These are phyloP conservation scores for Ogataea haglerorum DNA, from an alignment of 805 yeast genomes.

Conservation along the genomic window DNA sequence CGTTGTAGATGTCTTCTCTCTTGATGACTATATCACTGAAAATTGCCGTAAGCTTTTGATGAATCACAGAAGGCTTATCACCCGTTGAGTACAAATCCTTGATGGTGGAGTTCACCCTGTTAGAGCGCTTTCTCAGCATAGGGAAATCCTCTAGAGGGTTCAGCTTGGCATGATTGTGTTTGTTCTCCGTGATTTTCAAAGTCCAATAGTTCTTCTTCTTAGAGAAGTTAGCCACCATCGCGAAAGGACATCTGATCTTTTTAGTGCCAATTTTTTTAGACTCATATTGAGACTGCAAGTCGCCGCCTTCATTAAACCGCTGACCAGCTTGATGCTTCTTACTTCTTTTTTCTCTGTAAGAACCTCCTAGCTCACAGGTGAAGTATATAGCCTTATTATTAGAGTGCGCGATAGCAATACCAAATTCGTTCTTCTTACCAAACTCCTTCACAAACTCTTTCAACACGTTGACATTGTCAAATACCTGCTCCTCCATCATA, in stretches of 20 bases:
- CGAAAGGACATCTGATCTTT: slow-evolving; percentile 53
- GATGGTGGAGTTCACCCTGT: slow-evolving; percentile 49
- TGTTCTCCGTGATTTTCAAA: slow-evolving; percentile 50
- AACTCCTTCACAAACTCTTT: slow-evolving; percentile 54
- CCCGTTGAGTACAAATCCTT: slow-evolving; percentile 51
- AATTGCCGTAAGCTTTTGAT: slow-evolving; percentile 47
- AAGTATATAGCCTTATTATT: slow-evolving; percentile 57
- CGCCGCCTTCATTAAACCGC: slow-evolving; percentile 23
- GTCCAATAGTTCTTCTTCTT: slow-evolving; percentile 51
- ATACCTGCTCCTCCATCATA: slow-evolving; percentile 51
- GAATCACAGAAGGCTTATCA: slow-evolving; percentile 53
- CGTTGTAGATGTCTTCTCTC: slow-evolving; percentile 57
- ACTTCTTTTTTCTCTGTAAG: slow-evolving; percentile 48
- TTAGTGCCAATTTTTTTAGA: slow-evolving; percentile 38
- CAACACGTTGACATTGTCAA: slow-evolving; percentile 46
- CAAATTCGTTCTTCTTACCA: slow-evolving; percentile 56
- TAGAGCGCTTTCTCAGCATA: slow-evolving; percentile 52
- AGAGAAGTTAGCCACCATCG: slow-evolving; percentile 55
- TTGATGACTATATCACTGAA: slow-evolving; percentile 53
- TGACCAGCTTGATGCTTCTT: slow-evolving; percentile 21
- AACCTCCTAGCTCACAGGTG: slow-evolving; percentile 57
- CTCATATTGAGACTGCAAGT: slow-evolving; percentile 19
- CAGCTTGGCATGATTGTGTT: slow-evolving; percentile 56
- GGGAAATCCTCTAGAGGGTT: slow-evolving; percentile 56
- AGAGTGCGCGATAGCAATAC: slow-evolving; percentile 57